Percentiles rank a stretch among this genome's conserved stretches.
These are phyloP conservation scores for Biancaea sappan DNA, from an alignment of 306 rosid species.

Conservation along the genomic window DNA sequence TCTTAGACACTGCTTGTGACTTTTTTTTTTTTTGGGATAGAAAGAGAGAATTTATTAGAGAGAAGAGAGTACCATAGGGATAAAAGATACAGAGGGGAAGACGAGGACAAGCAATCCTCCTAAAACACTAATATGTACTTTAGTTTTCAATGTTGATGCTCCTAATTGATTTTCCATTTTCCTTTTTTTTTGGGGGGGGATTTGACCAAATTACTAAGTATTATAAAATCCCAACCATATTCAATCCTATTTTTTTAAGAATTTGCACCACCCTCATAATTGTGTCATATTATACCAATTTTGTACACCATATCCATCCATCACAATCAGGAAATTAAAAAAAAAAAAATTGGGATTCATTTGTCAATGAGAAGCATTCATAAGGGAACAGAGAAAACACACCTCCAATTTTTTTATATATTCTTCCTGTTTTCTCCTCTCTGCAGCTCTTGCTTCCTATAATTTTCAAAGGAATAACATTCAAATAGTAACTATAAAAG, in stretches of 20 bases:
- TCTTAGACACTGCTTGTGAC: neutral
- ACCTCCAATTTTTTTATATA: constrained; percentile 77
- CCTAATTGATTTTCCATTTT: neutral
- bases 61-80: too few relatives aligned
- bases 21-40: too few relatives aligned
- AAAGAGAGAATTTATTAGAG: too few relatives aligned
- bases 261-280: neutral
- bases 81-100: too few relatives aligned
- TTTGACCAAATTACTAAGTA: neutral
- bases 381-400: constrained; percentile 27
- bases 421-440: constrained; percentile 85
- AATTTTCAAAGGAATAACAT: constrained; percentile 25
- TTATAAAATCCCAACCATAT: neutral
- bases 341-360: neutral
- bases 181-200: too few relatives aligned
- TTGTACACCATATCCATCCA: neutral
- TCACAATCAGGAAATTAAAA: neutral
- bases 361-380: neutral
- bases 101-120: too few relatives aligned
- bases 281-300: neutral
- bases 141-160: neutral
- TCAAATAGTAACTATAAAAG: constrained; percentile 13
- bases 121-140: too few relatives aligned
- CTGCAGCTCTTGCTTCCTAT: constrained; percentile 89
- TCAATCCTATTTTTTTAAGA: neutral